Evolutionary conservation across 2,329 filamentous ascomycete genomes (phyloP).

Genomic region (Colletotrichum sp.): DNA sequence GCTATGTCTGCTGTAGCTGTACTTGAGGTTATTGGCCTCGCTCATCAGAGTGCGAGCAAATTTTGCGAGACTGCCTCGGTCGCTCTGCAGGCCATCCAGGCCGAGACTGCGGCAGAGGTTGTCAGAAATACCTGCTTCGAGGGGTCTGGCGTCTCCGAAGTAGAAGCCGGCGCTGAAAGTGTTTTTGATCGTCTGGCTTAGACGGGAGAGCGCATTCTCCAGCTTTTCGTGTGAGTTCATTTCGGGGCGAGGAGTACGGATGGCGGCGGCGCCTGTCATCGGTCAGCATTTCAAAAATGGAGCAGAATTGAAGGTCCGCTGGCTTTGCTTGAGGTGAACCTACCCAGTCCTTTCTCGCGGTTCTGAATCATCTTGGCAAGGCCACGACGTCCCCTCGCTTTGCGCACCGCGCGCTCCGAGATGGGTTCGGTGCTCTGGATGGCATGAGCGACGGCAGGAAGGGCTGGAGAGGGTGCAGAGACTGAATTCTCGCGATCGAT

Average conservation of each 20-base stretch:
- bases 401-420: background rate
- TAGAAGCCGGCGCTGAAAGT: background rate
- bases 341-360: background rate
- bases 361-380: background rate
- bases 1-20: background rate
- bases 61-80: fast-evolving
- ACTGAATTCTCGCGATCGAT: background rate
- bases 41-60: background rate
- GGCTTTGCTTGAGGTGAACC: background rate
- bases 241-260: background rate
- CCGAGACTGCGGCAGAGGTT: background rate
- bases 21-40: background rate
- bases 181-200: background rate
- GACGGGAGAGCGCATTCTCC: background rate
- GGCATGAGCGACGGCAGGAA: background rate
- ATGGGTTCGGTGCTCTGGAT: background rate
- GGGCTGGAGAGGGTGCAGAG: background rate
- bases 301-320: fast-evolving
- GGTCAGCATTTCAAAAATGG: fast-evolving
- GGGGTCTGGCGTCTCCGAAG: background rate
- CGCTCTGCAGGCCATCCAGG: background rate
- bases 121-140: background rate
- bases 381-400: background rate
- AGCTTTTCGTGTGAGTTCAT: background rate
- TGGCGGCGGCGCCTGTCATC: background rate